Evolutionary conservation across 163 green algal species (phyloP), one percentile per base, ranked within the genome.

Genomic region (Scenedesmus sp.): DNA sequence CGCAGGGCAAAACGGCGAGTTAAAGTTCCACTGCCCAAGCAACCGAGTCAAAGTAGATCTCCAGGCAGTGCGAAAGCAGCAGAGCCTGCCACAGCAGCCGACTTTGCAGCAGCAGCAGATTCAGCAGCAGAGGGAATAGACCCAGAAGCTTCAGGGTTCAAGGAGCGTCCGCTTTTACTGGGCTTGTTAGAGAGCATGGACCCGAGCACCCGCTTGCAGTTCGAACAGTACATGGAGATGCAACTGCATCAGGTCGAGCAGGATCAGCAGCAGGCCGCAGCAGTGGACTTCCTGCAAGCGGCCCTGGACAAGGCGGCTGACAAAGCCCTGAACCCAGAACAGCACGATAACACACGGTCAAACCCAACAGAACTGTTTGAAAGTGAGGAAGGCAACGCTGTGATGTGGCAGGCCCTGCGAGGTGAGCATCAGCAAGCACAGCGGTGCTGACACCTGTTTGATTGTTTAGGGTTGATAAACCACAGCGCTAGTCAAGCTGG

Each of bases 261-360:
- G 22, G 15, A 81, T 16, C 24, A 61, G n/a, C 59, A 82, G 37
- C 59, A 81, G 33, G 18, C 15, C 3, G 15, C 44, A 53, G 53
- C 82, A 3, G 51, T 43, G 24, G 51, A 87, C 40, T 87, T 78
- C 44, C 68, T 87, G 83, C 83, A 88, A 40, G 79, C 79, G 53
- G 46, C 81, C 22, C 4, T 87, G 35, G 82, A 87, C 51, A 76
- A 87, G 53, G 51, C 51, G 33, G 81, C 46, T 49, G 81, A 86
- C 7, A 56, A 43, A n/a, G 49, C 81, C 22, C 46, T 37, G 10
- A 72, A 73, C 30, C 26, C 43, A 85, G 9, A n/a, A 30, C 33
- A 49, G 73, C 33, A 51, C 12, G 15, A 0, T 46, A 15, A 12
- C 73, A 46, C 3, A 33, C 15, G 51, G 2, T 30, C 9, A 44